Conservation (phyloP, 2,329 filamentous ascomycete species). For the Fusarium falciforme region DNA sequence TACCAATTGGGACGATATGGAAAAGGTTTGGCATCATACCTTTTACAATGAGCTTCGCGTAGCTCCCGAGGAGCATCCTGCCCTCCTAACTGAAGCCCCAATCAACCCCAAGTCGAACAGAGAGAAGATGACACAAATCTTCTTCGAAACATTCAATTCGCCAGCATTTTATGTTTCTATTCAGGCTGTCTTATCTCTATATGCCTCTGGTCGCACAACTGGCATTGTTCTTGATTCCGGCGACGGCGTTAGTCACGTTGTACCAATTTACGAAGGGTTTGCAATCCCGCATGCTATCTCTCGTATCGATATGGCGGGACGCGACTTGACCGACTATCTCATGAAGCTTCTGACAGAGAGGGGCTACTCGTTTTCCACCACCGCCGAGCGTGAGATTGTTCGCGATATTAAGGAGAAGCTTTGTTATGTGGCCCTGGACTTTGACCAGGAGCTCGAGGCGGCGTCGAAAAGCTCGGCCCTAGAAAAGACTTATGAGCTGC, state of each 20-base stretch:
- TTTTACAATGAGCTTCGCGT: slow-evolving; percentile 99
- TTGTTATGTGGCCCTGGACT: slow-evolving; percentile 99
- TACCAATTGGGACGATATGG: slow-evolving; percentile 99
- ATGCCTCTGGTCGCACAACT: slow-evolving; percentile 99
- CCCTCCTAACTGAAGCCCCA: slow-evolving; percentile 97
- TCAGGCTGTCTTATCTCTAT: slow-evolving; percentile 98
- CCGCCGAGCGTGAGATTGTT: slow-evolving; percentile 99
- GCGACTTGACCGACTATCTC: slow-evolving; percentile 99
- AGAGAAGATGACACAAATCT: slow-evolving; percentile 99
- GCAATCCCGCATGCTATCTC: slow-evolving; percentile 99
- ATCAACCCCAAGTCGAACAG: slow-evolving; percentile 99
- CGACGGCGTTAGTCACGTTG: slow-evolving; percentile 99
- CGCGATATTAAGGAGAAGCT: slow-evolving; percentile 99
- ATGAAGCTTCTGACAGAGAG: slow-evolving; percentile 99
- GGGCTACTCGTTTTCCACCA: slow-evolving; percentile 99
- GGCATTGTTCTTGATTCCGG: slow-evolving; percentile 99
- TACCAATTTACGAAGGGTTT: slow-evolving; percentile 99
- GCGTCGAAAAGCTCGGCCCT: slow-evolving; percentile 98
- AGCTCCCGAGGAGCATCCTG: slow-evolving; percentile 99
- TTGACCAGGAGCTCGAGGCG: slow-evolving; percentile 99
- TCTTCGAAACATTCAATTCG: slow-evolving; percentile 99
- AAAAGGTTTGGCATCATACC: slow-evolving; percentile 99
- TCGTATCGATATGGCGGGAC: slow-evolving; percentile 99
- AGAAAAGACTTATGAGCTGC: slow-evolving; percentile 99
- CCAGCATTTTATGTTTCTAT: slow-evolving; percentile 99